Conservation (phyloP, 148 eudicot species). For the Hydrangea macrophylla region DNA sequence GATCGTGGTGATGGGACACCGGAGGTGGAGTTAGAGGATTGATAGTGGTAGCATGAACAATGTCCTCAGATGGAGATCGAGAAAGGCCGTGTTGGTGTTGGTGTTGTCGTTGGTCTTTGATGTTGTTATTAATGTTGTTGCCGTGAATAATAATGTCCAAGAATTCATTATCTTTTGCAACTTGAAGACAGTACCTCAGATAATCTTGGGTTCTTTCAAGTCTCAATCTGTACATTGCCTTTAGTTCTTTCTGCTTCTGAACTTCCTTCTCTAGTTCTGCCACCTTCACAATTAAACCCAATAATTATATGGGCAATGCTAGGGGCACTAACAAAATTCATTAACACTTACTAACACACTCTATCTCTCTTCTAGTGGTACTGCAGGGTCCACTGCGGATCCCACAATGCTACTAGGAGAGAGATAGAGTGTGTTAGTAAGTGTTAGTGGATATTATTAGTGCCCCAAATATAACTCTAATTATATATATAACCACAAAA, state of each 20-base stretch:
- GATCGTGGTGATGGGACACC: conserved; percentile 11
- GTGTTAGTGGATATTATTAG: no score
- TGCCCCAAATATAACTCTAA: no score
- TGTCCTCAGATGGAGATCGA: conserved; percentile 10
- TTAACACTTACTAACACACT: no score
- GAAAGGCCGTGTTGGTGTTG: background rate
- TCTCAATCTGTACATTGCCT: conserved; percentile 25
- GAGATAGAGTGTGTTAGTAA: no score
- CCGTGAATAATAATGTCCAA: conserved; percentile 28
- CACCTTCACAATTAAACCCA: conserved; percentile 25
- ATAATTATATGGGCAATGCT: no score
- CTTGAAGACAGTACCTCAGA: conserved; percentile 37
- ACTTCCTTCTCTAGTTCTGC: conserved; percentile 39
- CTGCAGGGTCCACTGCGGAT: no score
- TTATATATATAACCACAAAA: no score
- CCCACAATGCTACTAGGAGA: no score
- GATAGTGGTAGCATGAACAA: conserved; percentile 5
- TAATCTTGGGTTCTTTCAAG: conserved; percentile 39
- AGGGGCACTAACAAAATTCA: no score
- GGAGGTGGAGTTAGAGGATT: conserved; percentile 22
- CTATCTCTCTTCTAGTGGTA: no score
- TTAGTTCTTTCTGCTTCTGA: conserved; percentile 35
- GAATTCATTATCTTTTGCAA: conserved; percentile 45
- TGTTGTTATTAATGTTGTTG: no score
- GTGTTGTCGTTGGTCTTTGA: conserved; percentile 13